Evolutionary conservation across 371 early-diverging fungal genomes (phyloP).

Genomic region (Mortierella sp.): DNA sequence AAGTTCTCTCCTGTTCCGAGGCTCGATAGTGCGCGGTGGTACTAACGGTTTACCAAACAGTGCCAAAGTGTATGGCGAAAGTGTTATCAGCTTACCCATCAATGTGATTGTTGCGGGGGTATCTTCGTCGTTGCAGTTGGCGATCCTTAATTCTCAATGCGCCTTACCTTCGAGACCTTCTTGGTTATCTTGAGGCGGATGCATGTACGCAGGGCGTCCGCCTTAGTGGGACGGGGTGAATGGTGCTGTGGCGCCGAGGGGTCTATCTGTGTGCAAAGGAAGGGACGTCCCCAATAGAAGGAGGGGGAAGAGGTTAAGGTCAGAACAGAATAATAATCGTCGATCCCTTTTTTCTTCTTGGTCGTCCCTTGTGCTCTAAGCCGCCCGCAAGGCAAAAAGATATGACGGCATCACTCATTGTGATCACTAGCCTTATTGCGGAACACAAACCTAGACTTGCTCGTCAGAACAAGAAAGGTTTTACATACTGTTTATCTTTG

Average conservation of each 20-base stretch:
- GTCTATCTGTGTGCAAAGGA: not conserved
- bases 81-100: not conserved
- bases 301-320: not conserved
- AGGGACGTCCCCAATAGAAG: not conserved
- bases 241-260: not conserved
- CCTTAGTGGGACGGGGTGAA: not conserved
- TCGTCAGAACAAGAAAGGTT: not conserved
- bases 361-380: not conserved
- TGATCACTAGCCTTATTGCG: not conserved
- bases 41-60: not conserved
- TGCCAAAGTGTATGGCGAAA: not conserved
- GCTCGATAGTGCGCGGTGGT: not conserved
- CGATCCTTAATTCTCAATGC: not conserved
- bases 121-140: not conserved
- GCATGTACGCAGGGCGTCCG: constrained; percentile 5
- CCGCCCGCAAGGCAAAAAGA: not conserved
- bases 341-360: not conserved
- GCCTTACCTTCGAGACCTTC: not conserved
- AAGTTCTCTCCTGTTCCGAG: not conserved
- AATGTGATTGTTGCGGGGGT: not conserved
- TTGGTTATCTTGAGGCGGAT: not conserved
- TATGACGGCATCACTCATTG: not conserved
- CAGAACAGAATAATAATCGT: not conserved
- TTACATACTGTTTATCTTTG: not conserved
- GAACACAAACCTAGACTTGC: not conserved